Base-by-base conservation (phyloP, 176 grass and related monocot species). In the Avena eriantha region DNA sequence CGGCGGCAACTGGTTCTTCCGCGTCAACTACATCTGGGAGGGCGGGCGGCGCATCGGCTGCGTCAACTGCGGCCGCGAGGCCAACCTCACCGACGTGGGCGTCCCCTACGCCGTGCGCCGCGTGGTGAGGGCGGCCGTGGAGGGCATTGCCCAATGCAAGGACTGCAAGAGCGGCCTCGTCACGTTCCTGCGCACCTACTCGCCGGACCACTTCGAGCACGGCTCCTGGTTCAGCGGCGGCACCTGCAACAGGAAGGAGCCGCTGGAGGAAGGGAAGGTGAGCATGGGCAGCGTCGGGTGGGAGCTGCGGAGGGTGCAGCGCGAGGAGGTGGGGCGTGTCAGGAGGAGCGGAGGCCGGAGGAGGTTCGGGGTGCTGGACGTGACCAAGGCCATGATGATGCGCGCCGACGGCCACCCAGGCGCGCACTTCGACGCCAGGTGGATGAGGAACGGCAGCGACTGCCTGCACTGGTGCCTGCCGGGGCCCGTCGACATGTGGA, bases 371-470 rank as follows among this genome's bases (percentile, higher is more conserved):
- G 31, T 96, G 26, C 79, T 96, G 59, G 94, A 99, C 73, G 92
- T 96, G 55, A 99, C 97, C 11, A 94, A 71, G 76, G 92, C 97
- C 34, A 98, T 91, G 95, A 98, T 98, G 95, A 70, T 95, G 72
- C 89, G 95, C 57, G 95, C 91, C 39, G 95, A 98, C 29, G 95
- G 85, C 10, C 95, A 98, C 80, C 95, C 93, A 0, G 95, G 90
- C 53, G 61, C 22, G 43, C 80, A 90, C 75, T 92, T 87, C 88
- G 77, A 89, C 58, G 80, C 84, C 39, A 47, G 45, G 45, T 47
- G 45, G 45, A 47, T 10, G 9, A 70, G 77, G 69, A 93, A 93
- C 80, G 87, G 73, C 73, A 95, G 78, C 63, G 93, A 98, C 84
- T 98, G 93, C 77, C 50, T 95, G 29, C 95, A 98, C 76, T 90